These are phyloP conservation scores for Metschnikowia reukaufii DNA, from an alignment of 805 yeast species.

Conservation along the genomic window DNA sequence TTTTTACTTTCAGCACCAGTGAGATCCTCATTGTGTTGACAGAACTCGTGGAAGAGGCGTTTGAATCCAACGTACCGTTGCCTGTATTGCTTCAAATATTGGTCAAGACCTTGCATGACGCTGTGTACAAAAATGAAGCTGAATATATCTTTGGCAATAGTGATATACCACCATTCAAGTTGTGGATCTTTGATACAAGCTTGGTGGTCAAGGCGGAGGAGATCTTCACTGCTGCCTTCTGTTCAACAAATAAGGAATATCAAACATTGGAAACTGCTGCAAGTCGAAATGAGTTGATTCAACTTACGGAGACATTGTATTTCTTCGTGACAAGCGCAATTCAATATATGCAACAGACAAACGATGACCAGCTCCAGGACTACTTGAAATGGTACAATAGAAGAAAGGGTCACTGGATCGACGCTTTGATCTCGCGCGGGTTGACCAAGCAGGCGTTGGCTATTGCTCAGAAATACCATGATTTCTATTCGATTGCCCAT, in stretches of 20 bases:
- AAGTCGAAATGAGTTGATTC: constrained; percentile 22
- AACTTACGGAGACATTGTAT: constrained; percentile 33
- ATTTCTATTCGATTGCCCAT: constrained; percentile 62
- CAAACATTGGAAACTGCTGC: constrained; percentile 16
- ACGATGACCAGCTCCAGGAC: constrained; percentile 27
- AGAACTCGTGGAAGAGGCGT: constrained; percentile 23
- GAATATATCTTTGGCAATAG: constrained; percentile 31
- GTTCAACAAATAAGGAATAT: constrained; percentile 10
- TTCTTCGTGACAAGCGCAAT: constrained; percentile 38
- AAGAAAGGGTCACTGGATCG: constrained; percentile 54
- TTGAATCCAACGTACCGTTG: constrained; percentile 20
- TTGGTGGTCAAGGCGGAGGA: constrained; percentile 42
- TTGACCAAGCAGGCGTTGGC: constrained; percentile 54
- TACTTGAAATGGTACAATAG: constrained; percentile 35
- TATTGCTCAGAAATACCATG: constrained; percentile 65
- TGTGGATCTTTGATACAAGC: constrained; percentile 51
- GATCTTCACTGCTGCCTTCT: constrained; percentile 31
- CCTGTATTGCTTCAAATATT: constrained; percentile 23
- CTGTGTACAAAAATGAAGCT: constrained; percentile 41
- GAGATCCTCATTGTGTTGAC: constrained; percentile 31
- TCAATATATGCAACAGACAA: constrained; percentile 30
- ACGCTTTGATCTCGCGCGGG: constrained; percentile 50
- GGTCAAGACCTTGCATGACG: constrained; percentile 30
- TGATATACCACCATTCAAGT: constrained; percentile 28
- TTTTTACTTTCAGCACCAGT: constrained; percentile 26